Base-by-base conservation (phyloP, 371 early-diverging fungal genomes). In the Circinella minor region DNA sequence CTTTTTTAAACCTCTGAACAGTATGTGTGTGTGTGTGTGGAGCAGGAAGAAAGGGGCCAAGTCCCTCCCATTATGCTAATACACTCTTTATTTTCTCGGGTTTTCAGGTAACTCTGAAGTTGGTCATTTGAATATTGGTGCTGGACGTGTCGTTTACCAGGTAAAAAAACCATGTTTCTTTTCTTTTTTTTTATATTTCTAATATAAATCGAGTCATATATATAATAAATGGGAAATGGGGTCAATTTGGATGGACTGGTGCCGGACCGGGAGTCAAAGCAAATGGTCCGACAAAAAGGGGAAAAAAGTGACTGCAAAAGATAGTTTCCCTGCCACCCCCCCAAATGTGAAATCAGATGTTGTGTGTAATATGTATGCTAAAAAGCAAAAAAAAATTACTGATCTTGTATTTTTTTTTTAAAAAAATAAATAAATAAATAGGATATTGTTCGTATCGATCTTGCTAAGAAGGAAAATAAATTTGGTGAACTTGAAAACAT, bases 121-220 rank as follows among this genome's bases (percentile, higher is more conserved):
- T 54, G 99, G 99, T 15, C 99, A 99, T 77, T 84, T 99, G 81
- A 99, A 99, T 86, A 96, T 99, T 85, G 99, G 99, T 65, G 98
- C 99, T 55, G 99, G 99, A 38, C 91, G 99, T 65, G 87, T 99
- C 34, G 99, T 99, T 39, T 96, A 96, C 79, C 99, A 99, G 90
- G 96, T 93, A 82, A 17, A 82, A 17, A 7, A 17, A n/a, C 15
- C 8, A n/a, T 17, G 15, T n/a, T 4, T 4, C 1, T 13, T 51
- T 13, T 15, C 43, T 43, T 9, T 43, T 3, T 43, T 43, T 43
- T 3, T 6, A 4, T 51, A 0, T 51, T 8, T 14, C 14, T 15
- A 13, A n/a, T 13, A 1, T 13, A 6, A 5, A 15, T 51, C 15
- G 51, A 11, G 43, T 9, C 43, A 11, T 43, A 11, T 43, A 11